A percentile compares a stretch with the other conserved stretches of the same genome.
phyloP scores from a whole-genome alignment of 163 green algal genomes.

The Chloromonas sp. region DNA sequence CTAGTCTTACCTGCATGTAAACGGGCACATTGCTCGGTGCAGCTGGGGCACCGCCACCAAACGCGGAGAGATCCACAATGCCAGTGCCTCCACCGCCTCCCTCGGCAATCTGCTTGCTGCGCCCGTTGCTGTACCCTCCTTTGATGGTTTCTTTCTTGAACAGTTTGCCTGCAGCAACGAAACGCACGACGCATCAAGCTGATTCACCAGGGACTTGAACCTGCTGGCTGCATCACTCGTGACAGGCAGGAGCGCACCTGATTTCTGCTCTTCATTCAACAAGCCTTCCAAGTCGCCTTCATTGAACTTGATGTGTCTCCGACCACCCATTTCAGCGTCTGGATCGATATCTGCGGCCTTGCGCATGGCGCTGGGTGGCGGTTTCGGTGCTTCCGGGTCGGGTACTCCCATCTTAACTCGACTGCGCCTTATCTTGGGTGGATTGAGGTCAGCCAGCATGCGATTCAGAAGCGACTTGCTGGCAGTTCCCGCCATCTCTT shows the following conservation, averaged over 20 bases:
- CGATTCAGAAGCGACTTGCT: conserved; percentile 17
- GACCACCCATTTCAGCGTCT: not conserved
- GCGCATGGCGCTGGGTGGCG: conserved; percentile 19
- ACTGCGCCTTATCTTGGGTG: not conserved
- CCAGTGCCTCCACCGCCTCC: not conserved
- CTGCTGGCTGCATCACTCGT: no score
- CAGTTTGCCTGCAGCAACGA: conserved; percentile 1
- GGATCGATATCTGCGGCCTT: conserved; percentile 12
- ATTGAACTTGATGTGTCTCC: conserved; percentile 17
- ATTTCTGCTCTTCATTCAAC: conserved; percentile 3
- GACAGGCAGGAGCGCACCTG: not conserved
- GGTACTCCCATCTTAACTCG: conserved; percentile 27
- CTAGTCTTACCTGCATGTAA: conserved; percentile 4
- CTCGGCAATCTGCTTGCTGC: conserved; percentile 6
- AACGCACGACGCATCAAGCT: no score
- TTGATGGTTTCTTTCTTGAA: conserved; percentile 28
- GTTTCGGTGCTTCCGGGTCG: conserved; percentile 27
- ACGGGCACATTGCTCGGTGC: not conserved
- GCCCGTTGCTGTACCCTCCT: conserved; percentile 14
- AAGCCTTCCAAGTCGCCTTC: conserved; percentile 5
- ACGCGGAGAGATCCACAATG: conserved; percentile 1
- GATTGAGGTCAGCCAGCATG: conserved; percentile 27
- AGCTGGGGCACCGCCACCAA: not conserved
- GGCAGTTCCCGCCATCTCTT: conserved; percentile 8
- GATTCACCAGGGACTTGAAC: no score